Conservation (phyloP, 495 filamentous ascomycete species). For the Lophiostoma macrostomum region DNA sequence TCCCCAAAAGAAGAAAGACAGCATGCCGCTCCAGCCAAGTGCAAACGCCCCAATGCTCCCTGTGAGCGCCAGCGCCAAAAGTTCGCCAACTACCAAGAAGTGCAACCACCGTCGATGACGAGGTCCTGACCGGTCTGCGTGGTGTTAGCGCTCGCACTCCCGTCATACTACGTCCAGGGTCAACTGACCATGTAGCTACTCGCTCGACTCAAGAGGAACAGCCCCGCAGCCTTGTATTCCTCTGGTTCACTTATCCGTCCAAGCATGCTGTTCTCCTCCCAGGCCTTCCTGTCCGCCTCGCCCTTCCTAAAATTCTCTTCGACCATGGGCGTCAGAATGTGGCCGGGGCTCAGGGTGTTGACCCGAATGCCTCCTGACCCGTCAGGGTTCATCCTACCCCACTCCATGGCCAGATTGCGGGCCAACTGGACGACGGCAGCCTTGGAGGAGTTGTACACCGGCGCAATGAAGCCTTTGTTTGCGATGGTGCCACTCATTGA, state of each 20-base stretch:
- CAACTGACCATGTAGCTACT: conserved; percentile 71
- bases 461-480: conserved; percentile 64
- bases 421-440: conserved; percentile 66
- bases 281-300: conserved; percentile 55
- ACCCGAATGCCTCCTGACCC: conserved; percentile 59
- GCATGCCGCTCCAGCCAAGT: no score
- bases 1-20: no score
- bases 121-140: conserved; percentile 55
- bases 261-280: conserved; percentile 70
- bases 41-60: not conserved
- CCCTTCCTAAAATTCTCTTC: conserved; percentile 62
- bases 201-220: conserved; percentile 61
- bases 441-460: conserved; percentile 69
- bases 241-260: conserved; percentile 59
- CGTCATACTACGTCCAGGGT: conserved; percentile 49
- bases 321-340: conserved; percentile 73
- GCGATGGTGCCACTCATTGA: conserved; percentile 72
- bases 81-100: conserved; percentile 16
- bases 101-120: conserved; percentile 34
- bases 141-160: conserved; percentile 45
- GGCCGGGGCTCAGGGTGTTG: conserved; percentile 65
- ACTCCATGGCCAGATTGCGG: conserved; percentile 68
- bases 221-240: conserved; percentile 64
- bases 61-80: not conserved
- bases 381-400: conserved; percentile 48